Evolutionary conservation across 1,139 yeast genomes (phyloP), one percentile per base, ranked within the genome.

Genomic region (Dujonia santamariae): DNA sequence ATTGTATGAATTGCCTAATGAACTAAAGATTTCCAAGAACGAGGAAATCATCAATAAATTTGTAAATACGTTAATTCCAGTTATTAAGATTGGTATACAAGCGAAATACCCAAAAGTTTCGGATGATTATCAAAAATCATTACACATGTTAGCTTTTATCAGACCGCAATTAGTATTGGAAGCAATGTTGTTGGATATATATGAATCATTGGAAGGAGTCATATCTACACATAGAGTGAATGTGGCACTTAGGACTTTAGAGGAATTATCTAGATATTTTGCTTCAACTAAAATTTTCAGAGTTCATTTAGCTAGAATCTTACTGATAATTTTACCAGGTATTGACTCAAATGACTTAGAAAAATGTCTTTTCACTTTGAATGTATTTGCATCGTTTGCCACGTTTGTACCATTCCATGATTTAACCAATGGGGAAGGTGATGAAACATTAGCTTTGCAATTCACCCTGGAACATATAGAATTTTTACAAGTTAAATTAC

Each of bases 341-440:
- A 80, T 92, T 30, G 97, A 92, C 53, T 78, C 94, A 1, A 92
- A 90, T 54, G 98, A 92, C 57, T 68, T 88, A 36, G 73, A 69
- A 19, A 79, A 90, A 51, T 82, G 96, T 0, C 67, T 81, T 22
- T 72, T 77, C 35, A 77, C 96, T 0, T 62, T 90, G 33, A 78
- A 81, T 41, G 74, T 85, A 17, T 72, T 92, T 41, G 82, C 87
- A 9, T 72, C 86, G 0, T 75, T 84, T 20, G 81, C 90, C 0
- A 68, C 83, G 11, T 83, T 80, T 42, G 75, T 85, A 3, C 97
- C 97, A 1, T 69, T 88, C 44, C 62, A 67, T 26, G 82, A 78
- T 45, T 51, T 82, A 19, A 59, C 73, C 2, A 46, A 53, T 7
- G 76, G 69, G 1, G 42, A 45, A 3, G 65, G 70, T 18, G 81